Evolutionary conservation across 768 basidiomycete species (phyloP), one percentile per base, ranked within the genome.

Genomic region (Hemileccinum rubropunctum): DNA sequence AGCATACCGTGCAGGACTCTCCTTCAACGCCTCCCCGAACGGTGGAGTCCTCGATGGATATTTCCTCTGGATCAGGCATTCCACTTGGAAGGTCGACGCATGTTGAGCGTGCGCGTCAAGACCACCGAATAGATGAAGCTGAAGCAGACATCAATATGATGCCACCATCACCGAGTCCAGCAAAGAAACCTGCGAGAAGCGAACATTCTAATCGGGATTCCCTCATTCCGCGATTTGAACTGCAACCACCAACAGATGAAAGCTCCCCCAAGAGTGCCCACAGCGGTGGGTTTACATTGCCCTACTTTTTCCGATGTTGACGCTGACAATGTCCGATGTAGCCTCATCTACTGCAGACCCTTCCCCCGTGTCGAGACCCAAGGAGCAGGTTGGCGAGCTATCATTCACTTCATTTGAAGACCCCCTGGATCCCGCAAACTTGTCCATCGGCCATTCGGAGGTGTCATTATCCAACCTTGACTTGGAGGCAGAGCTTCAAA

Each of bases 131-230:
- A 2, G 61, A 58, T 7, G 68, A 73, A 26, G 61, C 70, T 6
- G 76, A 75, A 14, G 60, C 63, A 41, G 75, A 77, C 47, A 62
- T 76, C 14, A 63, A 64, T 28, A 73, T 73, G 68, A 65, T 78
- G 11, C 78, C 79, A 26, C 76, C 77, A 1, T 79, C 77, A 4
- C 79, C 79, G 6, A 77, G 75, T 15, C 77, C 77, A 1, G 63
- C 71, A 14, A 75, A 71, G 52, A 46, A 57, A 34, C 54, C 14
- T 6, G 26, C 52, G 30, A 50, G 42, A 4, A 48, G 40, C n/a
- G 61, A 61, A 26, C 57, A 54, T 27, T 47, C 58, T 6, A 62
- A 60, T 42, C 46, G 47, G 18, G 70, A 71, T 47, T 60, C 57
- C 8, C 65, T 71, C 11, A 54, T 76, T 15, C 74, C 75, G 0